Percentiles rank a stretch among this genome's conserved stretches.
Conservation (phyloP, 495 filamentous ascomycete species). For the Xylaria grammica region DNA sequence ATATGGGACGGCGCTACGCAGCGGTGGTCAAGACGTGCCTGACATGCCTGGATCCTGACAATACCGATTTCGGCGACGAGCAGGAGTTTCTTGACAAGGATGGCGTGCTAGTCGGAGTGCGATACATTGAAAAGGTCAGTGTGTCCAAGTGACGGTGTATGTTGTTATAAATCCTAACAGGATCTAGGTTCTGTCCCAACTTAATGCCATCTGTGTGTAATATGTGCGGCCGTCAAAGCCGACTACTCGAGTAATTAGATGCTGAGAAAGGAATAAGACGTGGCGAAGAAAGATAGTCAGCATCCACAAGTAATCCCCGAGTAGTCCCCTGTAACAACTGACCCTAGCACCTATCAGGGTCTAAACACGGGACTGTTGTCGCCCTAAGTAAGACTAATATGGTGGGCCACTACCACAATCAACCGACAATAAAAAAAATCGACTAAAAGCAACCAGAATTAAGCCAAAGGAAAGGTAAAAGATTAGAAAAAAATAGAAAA, state of each 20-base stretch:
- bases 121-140: slow-evolving; percentile 52
- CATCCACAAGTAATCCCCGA: too few species aligned
- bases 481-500: too few species aligned
- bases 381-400: too few species aligned
- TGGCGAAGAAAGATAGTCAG: too few species aligned
- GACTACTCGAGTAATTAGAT: neutral
- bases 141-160: neutral
- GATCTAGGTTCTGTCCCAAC: neutral
- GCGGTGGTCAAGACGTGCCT: slow-evolving; percentile 56
- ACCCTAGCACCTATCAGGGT: too few species aligned
- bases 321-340: too few species aligned
- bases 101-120: slow-evolving; percentile 53
- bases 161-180: neutral
- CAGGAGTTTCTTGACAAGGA: slow-evolving; percentile 56
- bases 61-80: slow-evolving; percentile 53
- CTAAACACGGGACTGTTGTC: too few species aligned
- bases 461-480: too few species aligned
- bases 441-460: too few species aligned
- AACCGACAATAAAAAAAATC: too few species aligned
- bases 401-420: too few species aligned
- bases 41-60: slow-evolving; percentile 57
- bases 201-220: slow-evolving; percentile 1
- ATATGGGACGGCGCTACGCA: slow-evolving; percentile 56
- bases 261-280: too few species aligned
- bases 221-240: neutral